Evolutionary conservation across 441 rosid genomes (phyloP).

Genomic region (Euphorbia celastroides): DNA sequence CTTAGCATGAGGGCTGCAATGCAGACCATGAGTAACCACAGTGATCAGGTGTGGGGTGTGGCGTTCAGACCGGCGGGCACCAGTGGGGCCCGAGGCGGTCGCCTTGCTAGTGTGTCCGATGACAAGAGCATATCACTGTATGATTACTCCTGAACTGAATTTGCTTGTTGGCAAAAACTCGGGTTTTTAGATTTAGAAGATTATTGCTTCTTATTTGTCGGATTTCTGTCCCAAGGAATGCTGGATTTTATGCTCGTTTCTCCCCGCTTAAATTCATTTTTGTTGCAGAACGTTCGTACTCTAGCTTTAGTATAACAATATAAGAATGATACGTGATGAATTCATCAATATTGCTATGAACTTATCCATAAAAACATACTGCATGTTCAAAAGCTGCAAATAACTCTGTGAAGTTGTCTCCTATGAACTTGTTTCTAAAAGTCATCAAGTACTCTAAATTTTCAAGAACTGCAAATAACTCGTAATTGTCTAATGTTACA

Average conservation of each 20-base stretch:
- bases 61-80: conserved; percentile 62
- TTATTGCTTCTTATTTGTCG: conserved; percentile 2
- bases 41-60: conserved; percentile 89
- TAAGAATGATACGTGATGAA: no score
- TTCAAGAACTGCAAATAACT: no score
- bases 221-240: background rate
- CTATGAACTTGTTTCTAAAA: no score
- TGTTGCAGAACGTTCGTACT: no score
- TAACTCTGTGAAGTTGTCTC: no score
- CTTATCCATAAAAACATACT: no score
- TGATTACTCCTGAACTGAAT: conserved; percentile 54
- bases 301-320: no score
- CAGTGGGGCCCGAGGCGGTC: conserved; percentile 42
- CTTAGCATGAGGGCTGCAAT: conserved; percentile 77
- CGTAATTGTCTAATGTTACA: no score
- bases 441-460: no score
- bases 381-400: no score
- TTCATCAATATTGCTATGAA: no score
- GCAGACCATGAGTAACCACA: conserved; percentile 85
- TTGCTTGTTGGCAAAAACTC: background rate
- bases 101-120: conserved; percentile 88
- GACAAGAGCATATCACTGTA: conserved; percentile 92
- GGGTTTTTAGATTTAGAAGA: background rate
- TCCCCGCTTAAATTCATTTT: background rate
- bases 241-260: background rate